Conservation (phyloP, 192 early-diverging fungal genomes). For the Coemansia sp. region DNA sequence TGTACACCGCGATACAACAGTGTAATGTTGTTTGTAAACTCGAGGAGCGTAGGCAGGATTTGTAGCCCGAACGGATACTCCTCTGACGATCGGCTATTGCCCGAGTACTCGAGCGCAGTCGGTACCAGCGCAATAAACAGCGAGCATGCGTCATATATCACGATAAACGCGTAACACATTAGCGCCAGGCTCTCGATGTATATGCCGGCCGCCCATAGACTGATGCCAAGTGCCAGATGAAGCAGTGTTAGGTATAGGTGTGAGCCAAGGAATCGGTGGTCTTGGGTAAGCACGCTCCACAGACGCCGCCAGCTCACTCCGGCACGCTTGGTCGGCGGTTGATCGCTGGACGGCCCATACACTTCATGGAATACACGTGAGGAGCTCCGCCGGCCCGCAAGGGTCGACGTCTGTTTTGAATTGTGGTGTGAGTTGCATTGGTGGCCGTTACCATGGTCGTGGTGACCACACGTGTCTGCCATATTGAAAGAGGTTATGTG, state of each 20-base stretch:
- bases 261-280: slow-evolving; percentile 30
- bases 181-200: slow-evolving; percentile 27
- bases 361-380: slow-evolving; percentile 16
- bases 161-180: slow-evolving; percentile 35
- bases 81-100: slow-evolving; percentile 15
- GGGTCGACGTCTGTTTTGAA: neutral
- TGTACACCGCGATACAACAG: slow-evolving; percentile 41
- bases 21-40: slow-evolving; percentile 40
- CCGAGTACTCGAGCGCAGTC: slow-evolving; percentile 35
- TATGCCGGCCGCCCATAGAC: slow-evolving; percentile 27
- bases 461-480: neutral
- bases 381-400: neutral
- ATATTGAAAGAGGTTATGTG: neutral
- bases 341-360: neutral
- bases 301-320: slow-evolving; percentile 34
- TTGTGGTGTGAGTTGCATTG: slow-evolving; percentile 1
- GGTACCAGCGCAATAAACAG: slow-evolving; percentile 33
- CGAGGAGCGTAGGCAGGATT: slow-evolving; percentile 27
- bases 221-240: slow-evolving; percentile 20
- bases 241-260: slow-evolving; percentile 20
- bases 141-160: slow-evolving; percentile 31
- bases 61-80: slow-evolving; percentile 38
- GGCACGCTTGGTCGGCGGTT: neutral
- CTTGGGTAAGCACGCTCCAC: slow-evolving; percentile 17
- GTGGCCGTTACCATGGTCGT: neutral